phyloP scores from a whole-genome alignment of 1,139 yeast genomes.

The Sugiyamaella paludigena region DNA sequence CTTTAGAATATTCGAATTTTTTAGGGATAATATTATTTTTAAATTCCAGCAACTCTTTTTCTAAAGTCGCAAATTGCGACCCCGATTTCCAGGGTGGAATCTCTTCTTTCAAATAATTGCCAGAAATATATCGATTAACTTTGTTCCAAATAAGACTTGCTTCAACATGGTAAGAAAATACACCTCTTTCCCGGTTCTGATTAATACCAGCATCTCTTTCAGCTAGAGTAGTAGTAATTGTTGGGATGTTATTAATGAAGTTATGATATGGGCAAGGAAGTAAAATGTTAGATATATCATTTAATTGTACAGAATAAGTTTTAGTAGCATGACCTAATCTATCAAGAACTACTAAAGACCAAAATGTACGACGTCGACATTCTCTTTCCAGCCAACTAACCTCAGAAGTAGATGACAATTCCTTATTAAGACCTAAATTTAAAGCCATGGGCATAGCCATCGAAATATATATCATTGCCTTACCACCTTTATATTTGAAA shows the following conservation, averaged over 20 bases:
- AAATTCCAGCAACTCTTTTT: slow-evolving; percentile 7
- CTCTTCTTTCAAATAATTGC: slow-evolving; percentile 18
- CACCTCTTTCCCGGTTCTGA: slow-evolving; percentile 22
- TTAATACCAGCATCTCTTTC: slow-evolving; percentile 26
- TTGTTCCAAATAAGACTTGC: slow-evolving; percentile 37
- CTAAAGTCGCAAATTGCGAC: slow-evolving; percentile 19
- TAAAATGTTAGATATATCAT: slow-evolving; percentile 27
- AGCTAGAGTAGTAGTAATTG: slow-evolving; percentile 29
- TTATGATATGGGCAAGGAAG: slow-evolving; percentile 37
- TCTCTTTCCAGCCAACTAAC: slow-evolving; percentile 38
- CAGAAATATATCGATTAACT: slow-evolving; percentile 31
- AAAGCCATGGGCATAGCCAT: slow-evolving; percentile 41
- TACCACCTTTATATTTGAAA: slow-evolving; percentile 36
- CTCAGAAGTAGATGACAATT: slow-evolving; percentile 27
- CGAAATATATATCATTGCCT: slow-evolving; percentile 39
- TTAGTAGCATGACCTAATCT: slow-evolving; percentile 40
- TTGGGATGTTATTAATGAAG: slow-evolving; percentile 33
- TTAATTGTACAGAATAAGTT: slow-evolving; percentile 32
- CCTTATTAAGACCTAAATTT: slow-evolving; percentile 35
- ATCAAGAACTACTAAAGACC: slow-evolving; percentile 40
- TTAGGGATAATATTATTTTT: slow-evolving; percentile 22
- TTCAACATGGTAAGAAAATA: slow-evolving; percentile 35
- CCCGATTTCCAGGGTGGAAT: slow-evolving; percentile 28
- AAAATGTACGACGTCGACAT: slow-evolving; percentile 38
- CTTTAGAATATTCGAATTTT: slow-evolving; percentile 26